Base-by-base conservation (phyloP, 805 yeast species). In the Blastobotrys mokoenaii region DNA sequence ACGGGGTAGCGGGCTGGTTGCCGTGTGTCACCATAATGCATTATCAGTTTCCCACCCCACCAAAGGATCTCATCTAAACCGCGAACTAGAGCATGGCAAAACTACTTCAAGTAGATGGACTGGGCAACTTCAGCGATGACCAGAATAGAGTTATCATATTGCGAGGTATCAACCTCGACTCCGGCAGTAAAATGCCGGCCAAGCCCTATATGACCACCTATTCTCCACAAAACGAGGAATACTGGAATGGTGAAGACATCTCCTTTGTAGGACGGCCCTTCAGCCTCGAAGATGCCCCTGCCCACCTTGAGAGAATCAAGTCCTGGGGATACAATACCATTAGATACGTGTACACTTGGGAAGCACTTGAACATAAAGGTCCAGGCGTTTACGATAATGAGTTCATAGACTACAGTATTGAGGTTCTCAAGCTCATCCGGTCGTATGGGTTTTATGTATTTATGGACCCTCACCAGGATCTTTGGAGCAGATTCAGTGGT, bases 391-490 rank as follows among this genome's bases (percentile, higher is more conserved):
- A 84, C 60, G 96, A 88, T 62, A 79, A 76, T 40, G 88, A 77
- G 20, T 88, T 76, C 56, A 73, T 86, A 37, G 79, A 80, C 38
- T 87, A 82, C 60, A 76, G 90, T 0, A 69, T 82, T 38, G 68
- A 77, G 46, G 69, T 87, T 15, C 62, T 88, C 43, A 68, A 73
- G 46, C 71, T 77, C 7, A 73, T 85, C 11, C 70, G 76, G 41
- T 57, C 70, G 20, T 68, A 81, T 31, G 95, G 90, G 1, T 62
- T 88, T 17, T 86, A 84, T 56, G 86, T 88, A 10, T 79, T 84
- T 51, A 57, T 89, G 48, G 96, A 88, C 58, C 85, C 94, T 0
- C 97, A 88, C 63, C 97, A 88, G 61, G 97, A 88, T 61, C 93
- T 82, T 17, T 88, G 97, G 97, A 81, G 93, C 1, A 73, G 96